Conservation (phyloP, 305 asterid genomes). For the Fraxinus latifolia region DNA sequence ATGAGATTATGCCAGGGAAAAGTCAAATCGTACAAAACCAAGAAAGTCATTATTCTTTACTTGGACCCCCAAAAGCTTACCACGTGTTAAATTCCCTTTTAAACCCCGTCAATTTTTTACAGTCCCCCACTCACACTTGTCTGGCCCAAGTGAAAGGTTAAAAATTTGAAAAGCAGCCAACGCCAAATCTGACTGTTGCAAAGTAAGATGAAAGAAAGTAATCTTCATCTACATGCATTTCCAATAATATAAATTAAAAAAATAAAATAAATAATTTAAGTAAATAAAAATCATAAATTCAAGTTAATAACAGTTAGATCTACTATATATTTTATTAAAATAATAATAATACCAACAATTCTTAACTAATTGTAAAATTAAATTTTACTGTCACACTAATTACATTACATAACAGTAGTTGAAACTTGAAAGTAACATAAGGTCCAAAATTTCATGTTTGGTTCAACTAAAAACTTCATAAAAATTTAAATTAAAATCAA, state of each 20-base stretch:
- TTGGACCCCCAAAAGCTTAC: constrained; percentile 44
- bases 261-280: too few relatives aligned
- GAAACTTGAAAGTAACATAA: too few relatives aligned
- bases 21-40: constrained; percentile 45
- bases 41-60: constrained; percentile 72
- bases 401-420: too few relatives aligned
- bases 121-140: neutral
- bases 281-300: too few relatives aligned
- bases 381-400: too few relatives aligned
- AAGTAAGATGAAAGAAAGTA: too few relatives aligned
- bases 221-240: neutral
- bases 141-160: neutral
- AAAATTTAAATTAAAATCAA: too few relatives aligned
- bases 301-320: neutral
- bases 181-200: neutral
- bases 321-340: too few relatives aligned
- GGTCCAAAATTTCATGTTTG: too few relatives aligned
- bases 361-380: too few relatives aligned
- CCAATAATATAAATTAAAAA: neutral
- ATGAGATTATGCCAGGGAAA: constrained; percentile 30
- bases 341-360: too few relatives aligned
- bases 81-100: constrained; percentile 47
- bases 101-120: constrained; percentile 22
- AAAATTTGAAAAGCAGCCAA: neutral
- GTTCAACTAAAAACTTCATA: too few relatives aligned